These are phyloP conservation scores for Ophiocordyceps unilateralis DNA, from an alignment of 2,329 filamentous ascomycete genomes.

Conservation along the genomic window DNA sequence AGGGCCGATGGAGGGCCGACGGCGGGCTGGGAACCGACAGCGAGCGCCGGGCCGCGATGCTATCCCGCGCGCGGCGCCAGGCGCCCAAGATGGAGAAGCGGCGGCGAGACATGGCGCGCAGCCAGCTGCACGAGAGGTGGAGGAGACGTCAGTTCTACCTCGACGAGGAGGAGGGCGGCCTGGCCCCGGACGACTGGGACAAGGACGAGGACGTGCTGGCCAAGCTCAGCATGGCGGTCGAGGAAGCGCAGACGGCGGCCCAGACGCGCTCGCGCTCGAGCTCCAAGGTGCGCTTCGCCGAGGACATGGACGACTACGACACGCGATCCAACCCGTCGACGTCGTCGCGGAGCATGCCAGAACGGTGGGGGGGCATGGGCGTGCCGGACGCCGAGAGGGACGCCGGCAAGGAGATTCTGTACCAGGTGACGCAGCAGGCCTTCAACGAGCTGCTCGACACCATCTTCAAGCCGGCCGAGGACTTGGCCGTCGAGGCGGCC, in stretches of 20 bases:
- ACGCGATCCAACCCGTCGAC: constrained; percentile 54
- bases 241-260: constrained; percentile 23
- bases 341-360: constrained; percentile 53
- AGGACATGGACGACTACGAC: constrained; percentile 53
- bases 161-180: constrained; percentile 65
- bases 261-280: constrained; percentile 43
- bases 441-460: constrained; percentile 85
- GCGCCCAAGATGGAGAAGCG: constrained; percentile 21
- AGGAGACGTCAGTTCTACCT: constrained; percentile 63
- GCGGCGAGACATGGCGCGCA: constrained; percentile 26
- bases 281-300: constrained; percentile 63
- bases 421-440: constrained; percentile 75
- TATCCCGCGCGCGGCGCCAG: constrained; percentile 17
- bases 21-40: constrained; percentile 16
- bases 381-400: constrained; percentile 68
- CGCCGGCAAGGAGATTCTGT: constrained; percentile 74
- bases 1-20: not conserved
- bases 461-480: constrained; percentile 69
- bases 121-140: constrained; percentile 54
- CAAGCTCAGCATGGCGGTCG: constrained; percentile 11
- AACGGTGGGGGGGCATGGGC: constrained; percentile 63
- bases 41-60: constrained; percentile 21
- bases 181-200: constrained; percentile 45
- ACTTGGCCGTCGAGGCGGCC: constrained; percentile 51
- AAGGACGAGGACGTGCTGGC: constrained; percentile 39